phyloP scores from a whole-genome alignment of 2,329 filamentous ascomycete genomes.

The Colletotrichum limetticola region DNA sequence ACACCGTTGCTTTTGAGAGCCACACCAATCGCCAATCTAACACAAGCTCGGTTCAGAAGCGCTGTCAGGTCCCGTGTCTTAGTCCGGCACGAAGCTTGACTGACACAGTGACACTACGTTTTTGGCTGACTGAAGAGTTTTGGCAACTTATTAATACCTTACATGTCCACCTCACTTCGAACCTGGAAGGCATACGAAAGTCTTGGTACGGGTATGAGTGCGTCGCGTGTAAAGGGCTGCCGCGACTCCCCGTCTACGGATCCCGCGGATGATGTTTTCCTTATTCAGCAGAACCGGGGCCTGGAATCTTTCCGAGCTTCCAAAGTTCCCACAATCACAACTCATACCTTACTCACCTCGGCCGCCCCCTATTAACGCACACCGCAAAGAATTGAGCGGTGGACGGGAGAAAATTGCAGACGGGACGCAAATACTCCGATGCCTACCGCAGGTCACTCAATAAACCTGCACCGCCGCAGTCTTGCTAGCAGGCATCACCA shows the following conservation, averaged over 20 bases:
- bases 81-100: not conserved
- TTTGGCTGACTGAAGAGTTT: not conserved
- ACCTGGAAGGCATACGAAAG: not conserved
- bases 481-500: not conserved
- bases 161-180: not conserved
- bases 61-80: conserved; percentile 14
- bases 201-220: not conserved
- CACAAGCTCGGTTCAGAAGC: not conserved
- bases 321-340: not conserved
- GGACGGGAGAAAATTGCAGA: not conserved
- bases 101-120: not conserved
- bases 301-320: not conserved
- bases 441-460: not conserved
- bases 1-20: conserved; percentile 6
- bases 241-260: not conserved
- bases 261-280: not conserved
- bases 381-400: not conserved
- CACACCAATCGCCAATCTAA: conserved; percentile 4
- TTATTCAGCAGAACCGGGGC: not conserved
- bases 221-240: not conserved
- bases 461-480: not conserved
- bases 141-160: not conserved
- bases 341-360: not conserved
- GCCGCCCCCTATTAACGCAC: not conserved
- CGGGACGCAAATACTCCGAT: not conserved